Evolutionary conservation across 1,284 basidiomycete species (phyloP).

Genomic region (Somion occarium): DNA sequence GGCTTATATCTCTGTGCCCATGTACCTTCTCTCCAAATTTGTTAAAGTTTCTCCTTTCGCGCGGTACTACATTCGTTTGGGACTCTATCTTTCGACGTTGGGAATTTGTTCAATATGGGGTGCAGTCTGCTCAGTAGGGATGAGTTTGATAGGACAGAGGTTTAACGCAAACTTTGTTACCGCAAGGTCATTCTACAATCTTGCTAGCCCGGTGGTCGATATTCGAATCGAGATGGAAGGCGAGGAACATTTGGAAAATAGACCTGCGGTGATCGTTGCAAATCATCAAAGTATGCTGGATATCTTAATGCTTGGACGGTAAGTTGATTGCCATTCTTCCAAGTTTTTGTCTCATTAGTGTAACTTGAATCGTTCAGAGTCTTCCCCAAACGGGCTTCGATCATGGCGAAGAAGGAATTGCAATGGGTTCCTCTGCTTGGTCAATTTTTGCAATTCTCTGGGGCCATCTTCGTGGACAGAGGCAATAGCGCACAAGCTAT

Average conservation of each 20-base stretch:
- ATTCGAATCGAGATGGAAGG: constrained; percentile 82
- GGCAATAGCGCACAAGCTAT: constrained; percentile 78
- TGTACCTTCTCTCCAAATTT: constrained; percentile 56
- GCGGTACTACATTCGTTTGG: constrained; percentile 71
- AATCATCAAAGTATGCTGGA: constrained; percentile 97
- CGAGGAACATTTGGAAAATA: constrained; percentile 68
- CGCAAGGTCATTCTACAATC: constrained; percentile 79
- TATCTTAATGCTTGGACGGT: constrained; percentile 81
- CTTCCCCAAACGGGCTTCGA: constrained; percentile 79
- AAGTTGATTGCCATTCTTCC: constrained; percentile 22
- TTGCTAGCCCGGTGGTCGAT: constrained; percentile 66
- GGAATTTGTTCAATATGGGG: constrained; percentile 76
- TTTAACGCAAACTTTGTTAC: constrained; percentile 86
- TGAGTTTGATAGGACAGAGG: constrained; percentile 68
- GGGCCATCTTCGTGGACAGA: constrained; percentile 93
- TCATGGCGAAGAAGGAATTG: constrained; percentile 94
- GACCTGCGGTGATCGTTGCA: constrained; percentile 75
- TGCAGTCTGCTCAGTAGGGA: constrained; percentile 64
- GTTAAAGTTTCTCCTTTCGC: constrained; percentile 49
- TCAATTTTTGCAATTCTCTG: constrained; percentile 87
- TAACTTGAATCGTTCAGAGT: constrained; percentile 42
- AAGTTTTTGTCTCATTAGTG: constrained; percentile 3
- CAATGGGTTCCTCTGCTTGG: constrained; percentile 85
- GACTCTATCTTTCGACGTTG: constrained; percentile 73
- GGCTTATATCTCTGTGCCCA: constrained; percentile 68